Evolutionary conservation across 2,329 filamentous ascomycete genomes (phyloP), one percentile per base, ranked within the genome.

Genomic region (Sclerotinia trifoliorum): DNA sequence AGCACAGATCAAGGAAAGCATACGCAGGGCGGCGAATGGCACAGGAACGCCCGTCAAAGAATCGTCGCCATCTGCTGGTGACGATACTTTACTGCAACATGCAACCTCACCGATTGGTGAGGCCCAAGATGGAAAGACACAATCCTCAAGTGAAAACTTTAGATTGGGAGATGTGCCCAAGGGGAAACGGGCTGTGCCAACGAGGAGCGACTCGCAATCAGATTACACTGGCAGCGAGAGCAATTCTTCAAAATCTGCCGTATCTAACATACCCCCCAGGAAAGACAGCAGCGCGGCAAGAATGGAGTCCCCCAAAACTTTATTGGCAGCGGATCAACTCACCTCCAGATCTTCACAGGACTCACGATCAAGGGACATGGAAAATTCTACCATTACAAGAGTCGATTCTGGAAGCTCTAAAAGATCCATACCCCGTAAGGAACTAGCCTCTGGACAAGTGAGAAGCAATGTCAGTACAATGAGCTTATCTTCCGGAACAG

Each of bases 131-230:
- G 78, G 78, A 46, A 81, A 78, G 67, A 71, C 74, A 15, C 76
- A 77, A 60, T 70, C 78, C 46, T 69, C 70, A 3, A 75, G 72
- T 21, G 88, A 91, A 17, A 87, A 88, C 39, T 94, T 94, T 79
- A 92, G 90, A 79, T 80, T 95, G 55, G 92, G 94, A 75, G 92
- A 96, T 61, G 91, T 90, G 1, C 92, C 93, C 0, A 90, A 88
- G 78, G 85, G 83, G 74, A 85, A 83, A 76, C 84, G 83, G 77
- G 74, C 78, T n/a, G 80, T 80, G 39, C 82, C 78, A 42, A 73
- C 75, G 11, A 75, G 74, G 52, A 75, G 73, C 6, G 74, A 74
- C 55, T 78, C 77, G 24, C 71, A 82, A 64, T 80, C 80, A 66
- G 82, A 80, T 63, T 69, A 72, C 21, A 71, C 71, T 57, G 69